These are phyloP conservation scores for Gonium pectorale DNA, from an alignment of 139 green algal genomes.

Conservation along the genomic window DNA sequence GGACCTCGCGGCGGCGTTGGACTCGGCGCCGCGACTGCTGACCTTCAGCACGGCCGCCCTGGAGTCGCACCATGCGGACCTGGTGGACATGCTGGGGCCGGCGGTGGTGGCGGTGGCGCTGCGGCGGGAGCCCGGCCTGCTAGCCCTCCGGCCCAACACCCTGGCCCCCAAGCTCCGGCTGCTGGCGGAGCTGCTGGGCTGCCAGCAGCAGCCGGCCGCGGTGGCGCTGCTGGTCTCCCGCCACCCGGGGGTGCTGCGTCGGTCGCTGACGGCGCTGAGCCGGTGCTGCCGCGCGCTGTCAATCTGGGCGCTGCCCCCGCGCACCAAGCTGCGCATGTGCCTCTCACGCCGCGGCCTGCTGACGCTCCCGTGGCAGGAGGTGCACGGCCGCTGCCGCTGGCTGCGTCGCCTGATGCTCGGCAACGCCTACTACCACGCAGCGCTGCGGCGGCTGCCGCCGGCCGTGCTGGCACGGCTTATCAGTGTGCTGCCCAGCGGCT, in stretches of 20 bases:
- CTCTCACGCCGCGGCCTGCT: conserved; percentile 57
- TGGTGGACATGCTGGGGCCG: conserved; percentile 8
- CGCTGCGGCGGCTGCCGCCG: conserved; percentile 48
- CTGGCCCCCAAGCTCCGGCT: not conserved
- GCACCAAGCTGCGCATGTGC: conserved; percentile 52
- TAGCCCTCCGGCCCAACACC: not conserved
- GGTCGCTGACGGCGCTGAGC: conserved; percentile 1
- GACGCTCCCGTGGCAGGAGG: conserved; percentile 53
- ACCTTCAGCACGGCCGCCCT: conserved; percentile 23
- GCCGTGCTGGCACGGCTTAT: conserved; percentile 51
- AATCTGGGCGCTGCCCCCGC: conserved; percentile 55
- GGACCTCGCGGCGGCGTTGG: not conserved
- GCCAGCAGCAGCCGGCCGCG: not conserved
- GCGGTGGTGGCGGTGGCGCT: not conserved
- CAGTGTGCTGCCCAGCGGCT: conserved; percentile 53
- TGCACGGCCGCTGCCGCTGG: conserved; percentile 69
- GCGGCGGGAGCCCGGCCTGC: conserved; percentile 42
- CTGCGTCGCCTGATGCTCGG: conserved; percentile 58
- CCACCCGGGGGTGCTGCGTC: conserved; percentile 51
- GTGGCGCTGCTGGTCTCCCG: conserved; percentile 20
- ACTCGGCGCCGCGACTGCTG: conserved; percentile 39
- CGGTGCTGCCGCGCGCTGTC: conserved; percentile 55
- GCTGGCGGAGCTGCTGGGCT: conserved; percentile 38
- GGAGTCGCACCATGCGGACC: not conserved
- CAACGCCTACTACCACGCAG: conserved; percentile 54